Base-by-base conservation (phyloP, 75 land plant species). In the Cupressus sempervirens region DNA sequence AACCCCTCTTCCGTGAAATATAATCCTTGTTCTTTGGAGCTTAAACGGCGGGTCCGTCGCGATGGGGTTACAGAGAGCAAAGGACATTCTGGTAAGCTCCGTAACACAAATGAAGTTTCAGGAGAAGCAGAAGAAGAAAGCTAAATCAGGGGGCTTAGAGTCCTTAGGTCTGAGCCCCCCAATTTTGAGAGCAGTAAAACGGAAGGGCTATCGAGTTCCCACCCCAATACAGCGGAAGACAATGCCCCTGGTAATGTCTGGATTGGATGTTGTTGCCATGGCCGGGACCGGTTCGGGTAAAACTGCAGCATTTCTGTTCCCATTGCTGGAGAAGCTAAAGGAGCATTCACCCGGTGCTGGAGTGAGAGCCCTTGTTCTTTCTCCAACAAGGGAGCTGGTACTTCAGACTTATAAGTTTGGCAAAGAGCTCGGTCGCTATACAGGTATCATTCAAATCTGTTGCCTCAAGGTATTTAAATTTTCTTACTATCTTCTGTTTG, bases 171-270 rank as follows among this genome's bases (percentile, higher is more conserved):
- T 98, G 52, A 93, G 93, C 87, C 86, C 89, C 29, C 88, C 89
- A 30, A 89, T 96, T 12, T 98, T 70, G 85, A 76, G 92, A 34
- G 99, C 91, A 13, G 85, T 98, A 40, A 94, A 92, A 85, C 86
- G 88, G 34, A 96, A 96, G 86, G 99, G 99, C 4, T 96, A 98
- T 88, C 82, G 84, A 70, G 95, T 98, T 54, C 99, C 99, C 40
- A 98, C 99, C 0, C 99, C 99, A 0, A 98, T 96, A 45, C 99
- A 98, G 95, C 86, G 99, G 40, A 98, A 98, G 81, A 96, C 99
- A 35, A 90, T 98, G 92, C 99, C 98, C 38, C 83, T 96, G 46
- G 91, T 98, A 3, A 88, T 98, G 38, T 85, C 93, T 29, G 99
- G 99, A 0, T 40, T 84, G 52, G 98, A 96, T 82, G 98, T 98